Evolutionary conservation across 169 alveolate species (phyloP).

Genomic region (Cyclospora cayetanensis): DNA sequence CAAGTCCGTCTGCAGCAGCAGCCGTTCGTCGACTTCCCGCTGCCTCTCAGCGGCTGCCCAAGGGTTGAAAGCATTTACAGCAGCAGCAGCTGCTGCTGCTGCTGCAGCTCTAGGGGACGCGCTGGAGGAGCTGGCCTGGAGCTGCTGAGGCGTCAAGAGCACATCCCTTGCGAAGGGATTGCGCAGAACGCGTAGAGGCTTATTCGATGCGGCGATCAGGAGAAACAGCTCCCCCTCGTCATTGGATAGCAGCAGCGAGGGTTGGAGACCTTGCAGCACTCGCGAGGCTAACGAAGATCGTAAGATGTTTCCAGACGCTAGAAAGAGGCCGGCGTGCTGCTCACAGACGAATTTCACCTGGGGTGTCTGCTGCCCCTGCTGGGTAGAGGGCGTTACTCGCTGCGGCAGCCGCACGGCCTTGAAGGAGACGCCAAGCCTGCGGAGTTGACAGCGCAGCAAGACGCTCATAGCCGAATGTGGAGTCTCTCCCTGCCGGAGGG

Average conservation of each 20-base stretch:
- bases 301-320: slow-evolving; percentile 71
- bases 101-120: neutral
- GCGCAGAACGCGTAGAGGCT: slow-evolving; percentile 71
- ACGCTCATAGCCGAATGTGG: no score
- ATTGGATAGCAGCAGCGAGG: slow-evolving; percentile 74
- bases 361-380: slow-evolving; percentile 36
- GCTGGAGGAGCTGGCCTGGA: neutral
- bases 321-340: slow-evolving; percentile 76
- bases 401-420: slow-evolving; percentile 32
- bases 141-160: neutral
- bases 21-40: slow-evolving; percentile 2
- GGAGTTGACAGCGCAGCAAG: neutral
- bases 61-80: neutral
- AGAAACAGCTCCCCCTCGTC: slow-evolving; percentile 78
- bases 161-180: neutral
- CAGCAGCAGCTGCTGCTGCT: slow-evolving; percentile 33
- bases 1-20: slow-evolving; percentile 44
- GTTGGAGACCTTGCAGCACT: slow-evolving; percentile 74
- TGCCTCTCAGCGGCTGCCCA: slow-evolving; percentile 28
- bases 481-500: no score
- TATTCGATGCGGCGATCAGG: slow-evolving; percentile 72
- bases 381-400: neutral
- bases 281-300: slow-evolving; percentile 73
- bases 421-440: slow-evolving; percentile 38
- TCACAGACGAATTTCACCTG: slow-evolving; percentile 74